Evolutionary conservation across 257 asterid genomes (phyloP).

Genomic region (Apocynum venetum): DNA sequence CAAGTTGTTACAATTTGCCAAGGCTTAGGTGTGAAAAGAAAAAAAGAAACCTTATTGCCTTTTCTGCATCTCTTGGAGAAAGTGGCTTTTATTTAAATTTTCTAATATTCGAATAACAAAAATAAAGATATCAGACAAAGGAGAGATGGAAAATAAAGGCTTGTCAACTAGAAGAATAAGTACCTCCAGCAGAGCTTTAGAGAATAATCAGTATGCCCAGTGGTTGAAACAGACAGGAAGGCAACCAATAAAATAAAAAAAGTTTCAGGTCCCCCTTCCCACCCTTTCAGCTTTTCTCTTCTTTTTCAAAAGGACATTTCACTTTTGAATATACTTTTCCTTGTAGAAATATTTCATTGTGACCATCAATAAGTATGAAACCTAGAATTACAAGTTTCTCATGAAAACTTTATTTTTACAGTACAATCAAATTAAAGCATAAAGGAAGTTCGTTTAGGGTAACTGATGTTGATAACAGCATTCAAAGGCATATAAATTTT

Average conservation of each 20-base stretch:
- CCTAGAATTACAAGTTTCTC: not conserved
- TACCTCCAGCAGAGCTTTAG: not conserved
- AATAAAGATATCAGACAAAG: not conserved
- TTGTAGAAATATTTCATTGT: not conserved
- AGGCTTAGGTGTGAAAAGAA: too few relatives aligned
- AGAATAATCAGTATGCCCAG: not conserved
- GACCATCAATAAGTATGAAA: not conserved
- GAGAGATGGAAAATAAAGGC: not conserved
- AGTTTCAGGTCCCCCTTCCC: conserved; percentile 2
- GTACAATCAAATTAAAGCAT: not conserved
- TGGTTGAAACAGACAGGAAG: not conserved
- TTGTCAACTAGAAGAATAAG: not conserved
- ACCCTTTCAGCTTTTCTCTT: conserved; percentile 3
- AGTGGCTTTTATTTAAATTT: not conserved
- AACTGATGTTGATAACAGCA: not conserved
- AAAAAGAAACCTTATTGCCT: not conserved
- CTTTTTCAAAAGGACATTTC: conserved; percentile 4
- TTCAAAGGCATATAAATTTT: not conserved
- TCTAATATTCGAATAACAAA: not conserved
- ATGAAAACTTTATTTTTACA: not conserved
- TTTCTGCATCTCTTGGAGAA: not conserved
- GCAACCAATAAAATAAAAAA: not conserved
- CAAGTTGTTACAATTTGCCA: not conserved
- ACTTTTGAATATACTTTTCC: not conserved
- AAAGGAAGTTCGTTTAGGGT: not conserved